Percentiles rank a stretch among this genome's conserved stretches.
phyloP scores from a whole-genome alignment of 331 rosid species.

The Arachis monticola region DNA sequence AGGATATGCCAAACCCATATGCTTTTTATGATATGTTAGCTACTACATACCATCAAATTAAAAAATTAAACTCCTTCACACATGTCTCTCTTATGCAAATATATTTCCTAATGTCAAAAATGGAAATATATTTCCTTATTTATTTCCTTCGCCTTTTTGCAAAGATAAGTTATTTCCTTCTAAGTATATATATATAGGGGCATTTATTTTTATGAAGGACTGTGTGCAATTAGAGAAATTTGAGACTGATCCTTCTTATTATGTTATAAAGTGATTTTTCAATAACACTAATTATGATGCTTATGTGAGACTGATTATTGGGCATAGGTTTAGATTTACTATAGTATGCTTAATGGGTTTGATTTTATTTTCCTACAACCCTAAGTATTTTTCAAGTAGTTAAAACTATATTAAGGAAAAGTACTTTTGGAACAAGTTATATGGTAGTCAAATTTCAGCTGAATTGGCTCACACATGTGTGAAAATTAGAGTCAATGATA shows the following conservation, averaged over 20 bases:
- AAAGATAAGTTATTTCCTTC: background rate
- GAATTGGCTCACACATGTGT: no score
- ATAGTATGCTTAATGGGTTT: no score
- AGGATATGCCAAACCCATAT: slow-evolving; percentile 34
- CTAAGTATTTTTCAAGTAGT: no score
- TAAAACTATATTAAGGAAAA: no score
- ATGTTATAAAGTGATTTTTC: background rate
- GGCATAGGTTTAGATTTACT: no score
- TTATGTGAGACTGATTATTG: no score
- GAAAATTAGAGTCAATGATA: no score
- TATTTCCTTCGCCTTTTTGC: background rate
- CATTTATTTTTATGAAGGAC: background rate
- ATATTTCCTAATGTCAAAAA: background rate
- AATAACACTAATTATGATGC: background rate
- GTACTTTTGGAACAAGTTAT: no score
- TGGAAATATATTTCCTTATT: background rate
- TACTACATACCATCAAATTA: background rate
- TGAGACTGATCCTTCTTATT: background rate
- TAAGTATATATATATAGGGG: background rate
- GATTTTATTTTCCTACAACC: no score
- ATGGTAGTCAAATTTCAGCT: no score
- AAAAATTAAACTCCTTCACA: background rate
- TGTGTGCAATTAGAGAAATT: background rate
- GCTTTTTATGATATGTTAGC: background rate
- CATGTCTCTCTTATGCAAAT: background rate